Percentiles rank a stretch among this genome's conserved stretches.
These are phyloP conservation scores for Polytolypa hystricis DNA, from an alignment of 2,329 filamentous ascomycete genomes.

Conservation along the genomic window DNA sequence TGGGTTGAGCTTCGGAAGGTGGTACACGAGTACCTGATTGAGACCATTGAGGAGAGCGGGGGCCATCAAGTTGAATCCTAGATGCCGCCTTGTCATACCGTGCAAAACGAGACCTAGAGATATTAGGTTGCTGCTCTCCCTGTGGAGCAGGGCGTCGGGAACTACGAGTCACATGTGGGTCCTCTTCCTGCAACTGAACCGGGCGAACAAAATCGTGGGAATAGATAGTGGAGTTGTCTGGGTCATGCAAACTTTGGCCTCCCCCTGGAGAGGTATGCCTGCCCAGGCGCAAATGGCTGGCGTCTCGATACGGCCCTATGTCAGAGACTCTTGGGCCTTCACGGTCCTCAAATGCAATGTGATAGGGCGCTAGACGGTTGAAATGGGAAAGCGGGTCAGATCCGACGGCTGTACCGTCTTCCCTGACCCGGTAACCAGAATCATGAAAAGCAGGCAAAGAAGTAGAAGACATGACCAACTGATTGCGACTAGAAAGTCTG, in stretches of 20 bases:
- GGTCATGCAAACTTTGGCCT: slow-evolving; percentile 9
- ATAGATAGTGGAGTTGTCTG: slow-evolving; percentile 17
- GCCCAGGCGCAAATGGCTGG: neutral
- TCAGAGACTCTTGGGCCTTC: slow-evolving; percentile 6
- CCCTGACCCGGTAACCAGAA: slow-evolving; percentile 11
- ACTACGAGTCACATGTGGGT: slow-evolving; percentile 1
- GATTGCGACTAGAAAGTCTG: slow-evolving; percentile 5
- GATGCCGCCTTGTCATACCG: too few species aligned
- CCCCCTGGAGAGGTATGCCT: slow-evolving; percentile 8
- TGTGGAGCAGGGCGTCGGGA: neutral
- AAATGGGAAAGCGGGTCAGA: slow-evolving; percentile 10
- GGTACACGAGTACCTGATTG: neutral
- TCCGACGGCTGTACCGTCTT: slow-evolving; percentile 15
- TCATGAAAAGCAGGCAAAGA: slow-evolving; percentile 10
- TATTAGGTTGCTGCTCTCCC: too few species aligned
- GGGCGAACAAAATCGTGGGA: slow-evolving; percentile 28
- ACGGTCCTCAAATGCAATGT: slow-evolving; percentile 14
- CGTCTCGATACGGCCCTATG: neutral
- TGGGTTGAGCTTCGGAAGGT: neutral
- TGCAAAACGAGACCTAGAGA: too few species aligned
- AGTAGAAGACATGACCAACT: slow-evolving; percentile 1
- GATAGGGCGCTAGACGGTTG: slow-evolving; percentile 11
- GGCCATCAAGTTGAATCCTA: neutral
- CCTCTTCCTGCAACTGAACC: slow-evolving; percentile 19
- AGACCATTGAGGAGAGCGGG: slow-evolving; percentile 1